Evolutionary conservation across 2,329 filamentous ascomycete species (phyloP), one percentile per base, ranked within the genome.

Genomic region (Colletotrichum gigasporum): DNA sequence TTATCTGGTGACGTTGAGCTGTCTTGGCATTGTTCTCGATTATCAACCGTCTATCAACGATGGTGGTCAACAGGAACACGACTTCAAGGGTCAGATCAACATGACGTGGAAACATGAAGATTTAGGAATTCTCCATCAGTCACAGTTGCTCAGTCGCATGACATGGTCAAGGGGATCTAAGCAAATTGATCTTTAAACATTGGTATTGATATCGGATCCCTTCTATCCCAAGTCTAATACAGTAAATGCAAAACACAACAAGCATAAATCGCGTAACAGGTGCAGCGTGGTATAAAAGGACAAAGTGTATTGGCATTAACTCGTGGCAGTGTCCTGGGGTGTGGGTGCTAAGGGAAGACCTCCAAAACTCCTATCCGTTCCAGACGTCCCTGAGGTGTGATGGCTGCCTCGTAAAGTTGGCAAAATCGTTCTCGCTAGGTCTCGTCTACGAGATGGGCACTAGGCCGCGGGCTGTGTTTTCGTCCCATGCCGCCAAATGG

Each of bases 341-440:
- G 11, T 42, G 41, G 42, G n/a, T 55, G 61, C 28, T 37, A 55
- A 55, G 57, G 50, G 42, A 54, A 62, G 26, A 51, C 41, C 28
- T 48, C 42, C 50, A 60, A 65, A 65, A 54, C 50, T 54, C 61
- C 42, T 44, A 20, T 62, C 42, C 57, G 35, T 62, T 51, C 62
- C 62, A 62, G 61, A 61, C 50, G 57, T 65, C 42, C 56, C 48
- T 62, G 41, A 39, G 42, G 18, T 60, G 32, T 50, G 24, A 44
- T 44, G 41, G 50, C 62, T 55, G 14, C 32, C 55, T 60, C 61
- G 41, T 16, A 64, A 52, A 64, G 47, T 48, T 30, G 41, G 30
- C 48, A 44, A n/a, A 26, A 44, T 50, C 32, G 14, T 14, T 55
- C 42, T 61, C 42, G 42, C 22, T 32, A 24, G 28, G 28, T 14